Conservation (phyloP, 495 filamentous ascomycete genomes). For the Tuber brumale region DNA sequence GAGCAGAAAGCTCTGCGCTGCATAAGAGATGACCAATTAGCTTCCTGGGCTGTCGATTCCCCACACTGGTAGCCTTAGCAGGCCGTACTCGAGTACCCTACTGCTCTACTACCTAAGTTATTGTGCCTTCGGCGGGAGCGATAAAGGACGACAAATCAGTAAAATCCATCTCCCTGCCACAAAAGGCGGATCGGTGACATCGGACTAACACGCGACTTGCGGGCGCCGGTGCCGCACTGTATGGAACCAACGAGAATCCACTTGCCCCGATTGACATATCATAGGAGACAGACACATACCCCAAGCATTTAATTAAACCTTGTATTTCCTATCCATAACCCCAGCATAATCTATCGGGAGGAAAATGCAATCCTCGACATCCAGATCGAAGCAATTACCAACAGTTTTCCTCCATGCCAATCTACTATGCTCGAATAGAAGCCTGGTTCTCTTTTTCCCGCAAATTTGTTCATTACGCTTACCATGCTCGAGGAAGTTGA, state of each 20-base stretch:
- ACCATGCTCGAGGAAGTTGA: background rate
- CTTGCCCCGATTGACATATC: background rate
- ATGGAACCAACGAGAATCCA: background rate
- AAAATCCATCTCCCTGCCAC: background rate
- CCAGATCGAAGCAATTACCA: background rate
- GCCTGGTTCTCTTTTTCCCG: background rate
- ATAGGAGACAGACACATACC: background rate
- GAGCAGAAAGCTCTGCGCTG: background rate
- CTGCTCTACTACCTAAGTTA: too few species aligned
- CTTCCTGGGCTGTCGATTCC: background rate
- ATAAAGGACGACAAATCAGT: background rate
- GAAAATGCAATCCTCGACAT: background rate
- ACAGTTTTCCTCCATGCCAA: background rate
- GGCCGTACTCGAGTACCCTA: background rate
- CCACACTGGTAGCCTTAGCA: background rate
- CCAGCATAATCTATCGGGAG: background rate
- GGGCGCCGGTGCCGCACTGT: background rate
- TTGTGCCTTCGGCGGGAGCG: background rate
- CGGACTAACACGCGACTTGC: background rate
- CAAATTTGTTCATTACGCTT: background rate
- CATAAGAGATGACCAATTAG: background rate
- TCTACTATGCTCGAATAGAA: background rate
- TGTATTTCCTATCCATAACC: background rate
- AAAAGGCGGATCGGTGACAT: background rate
- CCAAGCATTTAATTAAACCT: background rate